Base-by-base conservation (phyloP, 2,329 filamentous ascomycete genomes). In the Pseudocercospora cruenta region DNA sequence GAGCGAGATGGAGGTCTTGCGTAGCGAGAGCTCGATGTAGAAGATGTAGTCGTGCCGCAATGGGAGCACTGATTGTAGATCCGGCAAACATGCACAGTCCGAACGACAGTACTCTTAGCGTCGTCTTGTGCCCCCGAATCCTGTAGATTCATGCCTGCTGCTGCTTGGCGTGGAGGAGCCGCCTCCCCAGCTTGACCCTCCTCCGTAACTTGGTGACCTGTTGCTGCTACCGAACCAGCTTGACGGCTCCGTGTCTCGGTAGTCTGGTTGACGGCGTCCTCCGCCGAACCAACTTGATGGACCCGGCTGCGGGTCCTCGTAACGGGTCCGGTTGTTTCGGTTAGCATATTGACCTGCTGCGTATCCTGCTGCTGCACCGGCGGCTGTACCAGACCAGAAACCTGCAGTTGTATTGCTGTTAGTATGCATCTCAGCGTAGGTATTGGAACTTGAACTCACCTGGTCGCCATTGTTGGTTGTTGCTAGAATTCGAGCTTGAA, bases 381-480 rank as follows among this genome's bases (percentile, higher is more conserved):
- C 85, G 0, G 86, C 84, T n/a, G 87, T 79, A 21, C 90, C 91
- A 19, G 82, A 86, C 90, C 90, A 93, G 79, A 93, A 93, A 0
- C 91, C 91, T 4, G 91, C 31, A 39, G 16, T 43, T 36, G 33
- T 43, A 43, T 21, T 9, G 24, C 9, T 26, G 22, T 58, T 3
- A 58, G 21, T 24, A 58, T 22, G 19, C 12, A 10, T 22, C 0
- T 43, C 12, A 8, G 7, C 28, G 21, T 7, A 12, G 16, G 14
- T 22, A 24, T 1, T 4, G 0, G 3, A 39, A 2, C 12, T 26
- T 24, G 2, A n/a, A 10, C 28, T 22, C 21, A 58, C 55, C 55
- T 58, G 55, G 55, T 4, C 60, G 60, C 36, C 54, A 49, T 36
- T 33, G 53, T 22, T 63, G 43, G 16, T 36, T 47, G 10, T 31